These are phyloP conservation scores for Macrophomina phaseolina DNA, from an alignment of 2,329 filamentous ascomycete species.

Conservation along the genomic window DNA sequence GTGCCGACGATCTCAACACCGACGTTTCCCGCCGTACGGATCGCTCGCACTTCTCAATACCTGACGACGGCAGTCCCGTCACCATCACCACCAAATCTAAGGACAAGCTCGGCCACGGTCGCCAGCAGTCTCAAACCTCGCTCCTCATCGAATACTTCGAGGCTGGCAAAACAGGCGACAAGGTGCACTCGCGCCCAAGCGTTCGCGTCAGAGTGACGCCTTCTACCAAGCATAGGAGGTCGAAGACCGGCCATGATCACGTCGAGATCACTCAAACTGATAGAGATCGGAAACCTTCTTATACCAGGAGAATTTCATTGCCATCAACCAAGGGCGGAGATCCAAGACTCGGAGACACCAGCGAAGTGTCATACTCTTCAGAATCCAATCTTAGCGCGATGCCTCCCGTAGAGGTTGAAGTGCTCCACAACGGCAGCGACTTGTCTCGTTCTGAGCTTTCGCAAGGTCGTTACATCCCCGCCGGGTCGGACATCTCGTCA, in stretches of 20 bases:
- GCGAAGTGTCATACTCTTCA: constrained; percentile 73
- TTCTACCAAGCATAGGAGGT: constrained; percentile 63
- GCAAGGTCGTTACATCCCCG: constrained; percentile 68
- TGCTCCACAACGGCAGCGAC: constrained; percentile 74
- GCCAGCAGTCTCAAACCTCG: constrained; percentile 77
- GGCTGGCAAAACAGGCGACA: constrained; percentile 69
- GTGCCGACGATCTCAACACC: constrained; percentile 62
- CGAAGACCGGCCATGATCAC: constrained; percentile 66
- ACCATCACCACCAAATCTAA: constrained; percentile 80
- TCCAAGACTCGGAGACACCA: constrained; percentile 35
- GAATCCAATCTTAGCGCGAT: constrained; percentile 74
- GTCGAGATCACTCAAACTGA: constrained; percentile 86
- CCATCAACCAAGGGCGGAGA: constrained; percentile 49
- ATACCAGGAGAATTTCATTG: constrained; percentile 71
- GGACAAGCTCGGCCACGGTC: constrained; percentile 63
- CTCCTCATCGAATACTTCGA: constrained; percentile 96
- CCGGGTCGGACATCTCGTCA: constrained; percentile 84
- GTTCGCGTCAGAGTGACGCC: constrained; percentile 82
- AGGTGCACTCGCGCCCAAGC: constrained; percentile 74
- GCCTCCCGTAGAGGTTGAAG: constrained; percentile 86
- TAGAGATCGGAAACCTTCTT: constrained; percentile 71
- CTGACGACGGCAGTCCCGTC: constrained; percentile 87
- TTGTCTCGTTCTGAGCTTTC: constrained; percentile 66
- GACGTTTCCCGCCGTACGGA: constrained; percentile 73
- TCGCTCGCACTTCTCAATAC: constrained; percentile 77